A percentile compares a stretch with the other conserved stretches of the same genome.
Conservation (phyloP, 768 basidiomycete species). For the Leccinum incarnatum region DNA sequence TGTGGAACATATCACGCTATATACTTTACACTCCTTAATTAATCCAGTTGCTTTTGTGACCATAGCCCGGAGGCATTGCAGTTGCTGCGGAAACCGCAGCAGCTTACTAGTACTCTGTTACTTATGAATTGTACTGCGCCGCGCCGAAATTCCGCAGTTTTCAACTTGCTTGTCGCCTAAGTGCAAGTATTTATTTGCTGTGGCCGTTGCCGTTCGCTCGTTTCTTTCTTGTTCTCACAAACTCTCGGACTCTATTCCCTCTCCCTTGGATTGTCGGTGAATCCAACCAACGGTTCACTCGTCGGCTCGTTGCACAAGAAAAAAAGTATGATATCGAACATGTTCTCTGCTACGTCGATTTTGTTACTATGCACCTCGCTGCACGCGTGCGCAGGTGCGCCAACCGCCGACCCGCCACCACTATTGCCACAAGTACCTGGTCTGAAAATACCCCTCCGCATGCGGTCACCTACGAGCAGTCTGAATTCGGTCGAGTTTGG, state of each 20-base stretch:
- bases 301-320: background rate
- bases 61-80: no score
- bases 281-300: background rate
- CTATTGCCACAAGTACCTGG: conserved; percentile 5
- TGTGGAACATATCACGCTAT: background rate
- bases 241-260: background rate
- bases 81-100: background rate
- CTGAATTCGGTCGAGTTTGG: conserved; percentile 9
- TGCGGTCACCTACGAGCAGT: conserved; percentile 9
- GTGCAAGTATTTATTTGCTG: background rate
- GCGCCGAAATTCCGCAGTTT: conserved; percentile 5
- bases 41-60: no score
- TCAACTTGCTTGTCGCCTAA: background rate
- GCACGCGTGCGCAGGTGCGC: conserved; percentile 10
- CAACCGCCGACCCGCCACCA: conserved; percentile 5
- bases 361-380: conserved; percentile 15
- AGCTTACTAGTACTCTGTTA: background rate
- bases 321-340: conserved; percentile 13
- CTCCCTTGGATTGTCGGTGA: background rate
- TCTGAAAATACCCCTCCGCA: conserved; percentile 20
- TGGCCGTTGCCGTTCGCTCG: background rate
- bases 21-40: background rate
- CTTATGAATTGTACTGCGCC: background rate
- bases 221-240: background rate
- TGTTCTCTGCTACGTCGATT: conserved; percentile 9